Evolutionary conservation across 2,329 filamentous ascomycete genomes (phyloP).

Genomic region (Trichoderma lentiforme): DNA sequence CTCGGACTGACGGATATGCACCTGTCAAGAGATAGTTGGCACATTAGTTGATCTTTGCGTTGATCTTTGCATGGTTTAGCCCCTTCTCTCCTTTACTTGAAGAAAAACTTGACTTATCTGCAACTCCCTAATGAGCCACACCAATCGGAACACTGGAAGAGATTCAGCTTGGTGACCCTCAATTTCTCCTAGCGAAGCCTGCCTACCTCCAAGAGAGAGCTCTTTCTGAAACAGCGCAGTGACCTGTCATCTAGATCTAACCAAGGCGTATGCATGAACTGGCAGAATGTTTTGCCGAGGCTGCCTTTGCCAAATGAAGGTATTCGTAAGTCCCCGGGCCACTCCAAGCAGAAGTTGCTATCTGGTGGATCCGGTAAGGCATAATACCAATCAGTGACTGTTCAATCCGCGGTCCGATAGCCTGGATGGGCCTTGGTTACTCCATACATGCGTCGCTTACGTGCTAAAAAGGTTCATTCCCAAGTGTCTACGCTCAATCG

Average conservation of each 20-base stretch:
- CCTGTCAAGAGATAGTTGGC: background rate
- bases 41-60: background rate
- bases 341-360: background rate
- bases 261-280: background rate
- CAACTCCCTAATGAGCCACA: background rate
- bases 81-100: rapidly evolving
- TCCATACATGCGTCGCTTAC: background rate
- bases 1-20: background rate
- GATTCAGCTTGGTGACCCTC: background rate
- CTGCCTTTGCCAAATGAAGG: background rate
- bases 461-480: background rate
- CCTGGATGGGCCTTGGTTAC: background rate
- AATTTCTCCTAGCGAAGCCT: background rate
- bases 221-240: background rate
- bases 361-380: background rate
- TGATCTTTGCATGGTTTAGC: background rate
- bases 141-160: background rate
- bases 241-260: background rate
- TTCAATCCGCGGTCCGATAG: background rate
- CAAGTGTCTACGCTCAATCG: background rate
- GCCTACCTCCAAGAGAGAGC: background rate
- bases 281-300: background rate
- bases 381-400: background rate
- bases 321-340: background rate
- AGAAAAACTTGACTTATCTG: background rate